Conservation (phyloP, 495 filamentous ascomycete species). For the Neurospora africana region DNA sequence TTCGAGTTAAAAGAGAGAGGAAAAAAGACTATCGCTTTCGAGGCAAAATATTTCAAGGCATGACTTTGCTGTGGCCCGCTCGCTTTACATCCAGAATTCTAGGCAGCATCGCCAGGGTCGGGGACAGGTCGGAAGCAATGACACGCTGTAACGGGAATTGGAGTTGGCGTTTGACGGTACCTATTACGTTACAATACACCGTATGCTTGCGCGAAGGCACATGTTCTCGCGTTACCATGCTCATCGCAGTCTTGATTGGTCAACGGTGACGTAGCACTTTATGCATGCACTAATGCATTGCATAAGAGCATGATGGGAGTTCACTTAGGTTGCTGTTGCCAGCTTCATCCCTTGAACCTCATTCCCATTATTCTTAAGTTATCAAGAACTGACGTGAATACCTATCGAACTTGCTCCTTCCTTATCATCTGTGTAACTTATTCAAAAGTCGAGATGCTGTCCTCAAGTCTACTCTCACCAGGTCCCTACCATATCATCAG, state of each 20-base stretch:
- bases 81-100: not conserved
- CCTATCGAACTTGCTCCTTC: not conserved
- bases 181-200: not conserved
- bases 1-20: not conserved
- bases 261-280: not conserved
- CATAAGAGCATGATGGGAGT: not conserved
- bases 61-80: not conserved
- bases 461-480: slow-evolving; percentile 38
- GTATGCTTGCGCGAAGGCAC: slow-evolving; percentile 14
- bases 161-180: not conserved
- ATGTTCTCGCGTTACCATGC: slow-evolving; percentile 19
- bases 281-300: not conserved
- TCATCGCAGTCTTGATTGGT: not conserved
- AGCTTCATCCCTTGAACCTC: not conserved
- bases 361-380: not conserved
- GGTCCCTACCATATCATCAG: slow-evolving; percentile 70
- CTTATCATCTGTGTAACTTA: not conserved
- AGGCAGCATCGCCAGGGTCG: slow-evolving; percentile 18
- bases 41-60: not conserved
- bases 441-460: not conserved
- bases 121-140: not conserved
- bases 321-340: not conserved
- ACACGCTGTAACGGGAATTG: not conserved
- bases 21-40: not conserved
- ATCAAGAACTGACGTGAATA: not conserved